These are phyloP conservation scores for Kalmanozyma brasiliensis DNA, from an alignment of 1,284 basidiomycete species.

Conservation along the genomic window DNA sequence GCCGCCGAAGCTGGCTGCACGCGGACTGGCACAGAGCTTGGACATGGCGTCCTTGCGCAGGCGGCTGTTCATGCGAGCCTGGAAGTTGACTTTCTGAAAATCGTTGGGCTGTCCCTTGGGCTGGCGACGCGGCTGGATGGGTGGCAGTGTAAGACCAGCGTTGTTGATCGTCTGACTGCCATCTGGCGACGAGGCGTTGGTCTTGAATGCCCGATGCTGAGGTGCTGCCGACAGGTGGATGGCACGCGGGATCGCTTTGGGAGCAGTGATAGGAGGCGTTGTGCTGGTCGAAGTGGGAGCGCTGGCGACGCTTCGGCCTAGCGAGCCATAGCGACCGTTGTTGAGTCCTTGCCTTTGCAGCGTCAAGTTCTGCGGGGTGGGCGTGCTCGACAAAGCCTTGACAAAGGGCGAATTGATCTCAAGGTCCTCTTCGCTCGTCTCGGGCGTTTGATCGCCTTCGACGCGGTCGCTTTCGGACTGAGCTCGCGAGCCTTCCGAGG, in stretches of 20 bases:
- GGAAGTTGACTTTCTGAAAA: conserved; percentile 60
- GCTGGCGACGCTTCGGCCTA: conserved; percentile 26
- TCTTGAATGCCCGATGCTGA: conserved; percentile 47
- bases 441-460: conserved; percentile 56
- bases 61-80: conserved; percentile 54
- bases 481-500: conserved; percentile 47
- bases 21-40: conserved; percentile 59
- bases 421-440: conserved; percentile 61
- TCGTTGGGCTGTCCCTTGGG: conserved; percentile 61
- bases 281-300: conserved; percentile 31
- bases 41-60: conserved; percentile 61
- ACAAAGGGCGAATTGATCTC: conserved; percentile 33
- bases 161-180: conserved; percentile 25
- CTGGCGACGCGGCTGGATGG: conserved; percentile 57
- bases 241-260: conserved; percentile 46
- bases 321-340: conserved; percentile 25
- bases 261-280: conserved; percentile 32
- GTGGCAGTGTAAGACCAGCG: conserved; percentile 34
- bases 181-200: conserved; percentile 7
- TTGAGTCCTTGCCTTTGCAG: conserved; percentile 16
- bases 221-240: conserved; percentile 52
- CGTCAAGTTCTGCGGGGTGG: conserved; percentile 17
- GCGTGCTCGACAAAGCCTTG: conserved; percentile 34
- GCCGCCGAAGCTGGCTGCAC: conserved; percentile 52
- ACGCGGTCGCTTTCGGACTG: conserved; percentile 40